Evolutionary conservation across 2,329 filamentous ascomycete genomes (phyloP), one percentile per base, ranked within the genome.

Genomic region (Paecilomyces variotii): DNA sequence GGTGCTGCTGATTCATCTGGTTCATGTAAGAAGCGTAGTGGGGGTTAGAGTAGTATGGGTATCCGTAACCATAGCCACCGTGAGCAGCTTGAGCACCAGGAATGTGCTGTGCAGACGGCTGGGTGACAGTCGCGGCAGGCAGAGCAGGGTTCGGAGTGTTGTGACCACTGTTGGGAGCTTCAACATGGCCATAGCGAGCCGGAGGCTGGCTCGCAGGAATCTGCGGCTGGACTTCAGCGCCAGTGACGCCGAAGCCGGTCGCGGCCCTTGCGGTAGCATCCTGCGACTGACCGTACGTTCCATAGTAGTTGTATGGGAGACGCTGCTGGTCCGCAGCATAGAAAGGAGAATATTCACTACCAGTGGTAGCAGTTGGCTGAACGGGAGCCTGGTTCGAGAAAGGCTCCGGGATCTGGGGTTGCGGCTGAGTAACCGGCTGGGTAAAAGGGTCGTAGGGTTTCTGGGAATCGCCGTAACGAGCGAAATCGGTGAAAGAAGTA

Each of bases 401-500:
- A 6, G 85, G 79, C 64, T 84, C 83, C 68, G 86, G 84, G 75
- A 73, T 68, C 66, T 90, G 88, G 67, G 84, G 86, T 60, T 87
- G 87, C 60, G 80, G 71, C 60, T 79, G 78, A 53, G 71, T 81
- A 62, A 84, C 82, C 71, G 91, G 90, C 71, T 95, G 90, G 65
- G 82, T 84, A 72, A 96, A 97, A 0, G 90, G 84, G 71, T 97
- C 93, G 74, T 91, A 92, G 1, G 88, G 85, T 79, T 97, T 97
- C 74, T 91, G 88, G 3, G 81, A 77, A 57, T 76, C 61, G 78
- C 79, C 66, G 81, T 81, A 67, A 77, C 80, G 77, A 82, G 84
- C 62, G 76, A 79, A 72, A 74, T 81, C 80, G 75, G 72, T 69
- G 70, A 76, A 70, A 65, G 75, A 56, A 68, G 80, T 68, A 68